Evolutionary conservation across 805 yeast genomes (phyloP).

Genomic region (Pichia heedii): DNA sequence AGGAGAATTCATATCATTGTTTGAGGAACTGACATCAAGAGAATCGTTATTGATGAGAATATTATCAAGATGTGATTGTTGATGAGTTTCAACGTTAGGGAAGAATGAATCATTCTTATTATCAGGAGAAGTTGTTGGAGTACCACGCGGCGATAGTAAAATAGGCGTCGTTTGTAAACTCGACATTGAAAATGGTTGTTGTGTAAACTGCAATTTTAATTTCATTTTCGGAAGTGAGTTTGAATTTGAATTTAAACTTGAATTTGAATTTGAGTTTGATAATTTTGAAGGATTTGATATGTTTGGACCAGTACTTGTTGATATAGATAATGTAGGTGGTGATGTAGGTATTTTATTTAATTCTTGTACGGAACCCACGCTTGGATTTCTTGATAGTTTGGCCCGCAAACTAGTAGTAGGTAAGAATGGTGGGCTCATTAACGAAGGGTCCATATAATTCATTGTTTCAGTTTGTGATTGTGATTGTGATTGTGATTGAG

Average conservation of each 20-base stretch:
- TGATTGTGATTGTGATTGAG: background rate
- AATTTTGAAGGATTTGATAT: conserved; percentile 9
- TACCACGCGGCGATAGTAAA: conserved; percentile 25
- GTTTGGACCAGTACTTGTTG: too few relatives aligned
- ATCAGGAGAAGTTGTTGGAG: conserved; percentile 23
- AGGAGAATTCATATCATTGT: background rate
- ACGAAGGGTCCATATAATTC: background rate
- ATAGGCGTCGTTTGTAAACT: conserved; percentile 17
- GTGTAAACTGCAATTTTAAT: conserved; percentile 15
- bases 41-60: conserved; percentile 6
- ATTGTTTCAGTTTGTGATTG: background rate
- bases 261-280: too few relatives aligned
- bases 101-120: background rate
- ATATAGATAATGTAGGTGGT: background rate
- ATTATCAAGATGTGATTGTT: conserved; percentile 10
- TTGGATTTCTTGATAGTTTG: conserved; percentile 6
- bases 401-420: conserved; percentile 5
- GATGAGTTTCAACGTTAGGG: conserved; percentile 2
- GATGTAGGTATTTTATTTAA: background rate
- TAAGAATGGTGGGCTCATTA: background rate
- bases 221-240: conserved; percentile 9
- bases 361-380: conserved; percentile 1
- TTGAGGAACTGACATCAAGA: too few relatives aligned
- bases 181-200: conserved; percentile 7
- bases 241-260: too few relatives aligned